Evolutionary conservation across 2,329 filamentous ascomycete species (phyloP).

Genomic region (Bipolaris oryzae): DNA sequence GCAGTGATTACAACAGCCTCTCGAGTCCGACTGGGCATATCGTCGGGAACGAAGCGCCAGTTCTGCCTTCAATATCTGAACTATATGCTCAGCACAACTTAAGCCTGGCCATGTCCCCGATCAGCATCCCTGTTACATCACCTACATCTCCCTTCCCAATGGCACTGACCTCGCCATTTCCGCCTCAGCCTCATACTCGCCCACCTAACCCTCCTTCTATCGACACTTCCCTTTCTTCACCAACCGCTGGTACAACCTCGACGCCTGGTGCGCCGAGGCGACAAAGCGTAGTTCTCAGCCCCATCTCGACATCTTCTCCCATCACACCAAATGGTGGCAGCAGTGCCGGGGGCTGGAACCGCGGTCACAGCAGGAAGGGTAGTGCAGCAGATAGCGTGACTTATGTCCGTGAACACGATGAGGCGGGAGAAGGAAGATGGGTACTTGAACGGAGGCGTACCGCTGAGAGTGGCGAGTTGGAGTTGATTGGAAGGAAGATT

Average conservation of each 20-base stretch:
- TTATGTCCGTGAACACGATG: slow-evolving; percentile 67
- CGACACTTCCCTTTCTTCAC: slow-evolving; percentile 36
- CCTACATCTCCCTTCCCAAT: slow-evolving; percentile 33
- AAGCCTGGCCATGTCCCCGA: slow-evolving; percentile 20
- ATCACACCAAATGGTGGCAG: slow-evolving; percentile 36
- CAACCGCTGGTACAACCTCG: slow-evolving; percentile 23
- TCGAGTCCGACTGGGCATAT: slow-evolving; percentile 29
- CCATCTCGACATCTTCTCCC: slow-evolving; percentile 41
- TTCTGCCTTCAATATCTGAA: slow-evolving; percentile 26
- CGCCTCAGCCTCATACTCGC: slow-evolving; percentile 20
- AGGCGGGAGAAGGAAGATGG: slow-evolving; percentile 65
- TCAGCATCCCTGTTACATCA: slow-evolving; percentile 22
- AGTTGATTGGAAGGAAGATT: slow-evolving; percentile 69
- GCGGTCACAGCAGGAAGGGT: slow-evolving; percentile 47
- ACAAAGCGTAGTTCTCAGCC: slow-evolving; percentile 40
- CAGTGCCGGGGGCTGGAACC: slow-evolving; percentile 30
- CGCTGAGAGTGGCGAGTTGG: slow-evolving; percentile 67
- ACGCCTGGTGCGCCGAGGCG: slow-evolving; percentile 30
- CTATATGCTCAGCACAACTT: slow-evolving; percentile 25
- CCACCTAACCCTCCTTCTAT: slow-evolving; percentile 30
- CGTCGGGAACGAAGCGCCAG: slow-evolving; percentile 17
- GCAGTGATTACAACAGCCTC: slow-evolving; percentile 38
- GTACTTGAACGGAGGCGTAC: slow-evolving; percentile 72
- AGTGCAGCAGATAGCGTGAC: slow-evolving; percentile 70
- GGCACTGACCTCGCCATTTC: slow-evolving; percentile 36